A percentile compares a stretch with the other conserved stretches of the same genome.
phyloP scores from a whole-genome alignment of 208 protist genomes.

The Trypanosoma caninum region DNA sequence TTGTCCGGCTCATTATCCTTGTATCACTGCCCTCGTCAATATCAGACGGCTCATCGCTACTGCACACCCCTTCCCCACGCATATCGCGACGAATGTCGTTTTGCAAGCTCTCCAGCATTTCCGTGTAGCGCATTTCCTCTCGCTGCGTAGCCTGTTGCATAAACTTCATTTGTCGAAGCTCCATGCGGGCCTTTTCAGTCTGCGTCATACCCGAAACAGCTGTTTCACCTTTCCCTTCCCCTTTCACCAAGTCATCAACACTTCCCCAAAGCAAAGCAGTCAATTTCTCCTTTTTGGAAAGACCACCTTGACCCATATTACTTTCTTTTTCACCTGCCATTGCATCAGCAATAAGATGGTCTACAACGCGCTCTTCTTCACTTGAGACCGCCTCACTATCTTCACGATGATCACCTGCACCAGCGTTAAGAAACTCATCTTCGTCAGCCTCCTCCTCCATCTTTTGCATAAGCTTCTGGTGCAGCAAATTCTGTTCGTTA shows the following conservation, averaged over 20 bases:
- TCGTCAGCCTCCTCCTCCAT: conserved; percentile 86
- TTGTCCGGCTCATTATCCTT: conserved; percentile 1
- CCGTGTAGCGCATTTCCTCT: conserved; percentile 51
- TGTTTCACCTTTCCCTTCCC: conserved; percentile 4
- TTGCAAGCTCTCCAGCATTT: conserved; percentile 47
- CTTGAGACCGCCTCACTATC: conserved; percentile 39
- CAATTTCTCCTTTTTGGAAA: conserved; percentile 18
- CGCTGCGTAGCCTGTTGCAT: conserved; percentile 79
- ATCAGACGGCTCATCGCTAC: conserved; percentile 10
- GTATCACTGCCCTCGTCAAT: conserved; percentile 13
- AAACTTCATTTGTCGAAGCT: conserved; percentile 81
- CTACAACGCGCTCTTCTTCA: conserved; percentile 83
- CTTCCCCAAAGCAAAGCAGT: conserved; percentile 54
- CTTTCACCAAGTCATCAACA: conserved; percentile 30
- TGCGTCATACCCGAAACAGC: conserved; percentile 27
- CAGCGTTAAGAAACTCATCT: conserved; percentile 63
- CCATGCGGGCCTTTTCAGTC: conserved; percentile 59
- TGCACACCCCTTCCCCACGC: conserved; percentile 15
- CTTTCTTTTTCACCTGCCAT: conserved; percentile 9
- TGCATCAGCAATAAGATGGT: conserved; percentile 58
- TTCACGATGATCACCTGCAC: conserved; percentile 15
- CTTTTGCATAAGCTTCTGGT: conserved; percentile 87
- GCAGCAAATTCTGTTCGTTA: conserved; percentile 77
- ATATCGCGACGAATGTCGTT: conserved; percentile 52
- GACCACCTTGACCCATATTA: background rate